Conservation (phyloP, 164 flowering plant species). For the Annona squamosa region DNA sequence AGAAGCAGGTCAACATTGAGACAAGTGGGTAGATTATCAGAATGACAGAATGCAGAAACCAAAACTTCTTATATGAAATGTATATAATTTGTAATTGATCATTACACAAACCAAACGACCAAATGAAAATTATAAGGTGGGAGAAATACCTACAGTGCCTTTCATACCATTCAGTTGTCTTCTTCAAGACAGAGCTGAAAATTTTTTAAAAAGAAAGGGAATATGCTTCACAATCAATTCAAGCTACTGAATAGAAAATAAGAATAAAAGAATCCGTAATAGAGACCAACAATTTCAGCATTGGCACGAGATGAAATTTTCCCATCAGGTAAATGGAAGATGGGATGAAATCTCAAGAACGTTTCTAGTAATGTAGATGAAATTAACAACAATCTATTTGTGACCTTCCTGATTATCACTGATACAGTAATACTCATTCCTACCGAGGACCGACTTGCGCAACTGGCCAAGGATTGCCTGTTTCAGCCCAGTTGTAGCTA, state of each 20-base stretch:
- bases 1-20: constrained; percentile 6
- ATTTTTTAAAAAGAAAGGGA: constrained; percentile 4
- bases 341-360: background rate
- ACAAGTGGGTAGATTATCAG: background rate
- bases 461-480: no score
- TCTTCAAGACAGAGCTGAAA: constrained; percentile 76
- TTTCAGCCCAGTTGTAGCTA: no score
- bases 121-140: background rate
- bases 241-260: background rate
- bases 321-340: background rate
- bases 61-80: background rate
- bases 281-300: background rate
- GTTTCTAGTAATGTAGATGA: background rate
- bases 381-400: background rate
- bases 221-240: constrained; percentile 1
- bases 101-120: background rate
- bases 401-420: no score
- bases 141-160: constrained; percentile 54
- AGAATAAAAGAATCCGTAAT: background rate
- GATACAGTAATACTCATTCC: no score
- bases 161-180: constrained; percentile 41
- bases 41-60: background rate
- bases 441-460: no score
- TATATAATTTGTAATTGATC: background rate
- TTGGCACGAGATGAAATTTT: background rate